phyloP scores from a whole-genome alignment of 2,329 filamentous ascomycete species.

The Aspergillus hortae region DNA sequence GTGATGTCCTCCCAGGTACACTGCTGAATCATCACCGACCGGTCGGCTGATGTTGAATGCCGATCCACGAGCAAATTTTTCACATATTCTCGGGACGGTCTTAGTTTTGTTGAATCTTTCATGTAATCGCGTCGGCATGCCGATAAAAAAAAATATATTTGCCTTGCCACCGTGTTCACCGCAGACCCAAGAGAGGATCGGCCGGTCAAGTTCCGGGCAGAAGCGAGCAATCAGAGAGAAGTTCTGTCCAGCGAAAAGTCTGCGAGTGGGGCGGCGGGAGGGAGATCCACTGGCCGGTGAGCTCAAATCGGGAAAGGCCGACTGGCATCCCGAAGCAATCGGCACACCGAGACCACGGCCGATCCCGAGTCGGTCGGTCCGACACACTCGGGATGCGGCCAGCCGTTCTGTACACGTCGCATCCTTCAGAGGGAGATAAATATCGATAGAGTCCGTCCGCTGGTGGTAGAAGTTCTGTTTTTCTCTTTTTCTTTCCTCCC shows the following conservation, averaged over 20 bases:
- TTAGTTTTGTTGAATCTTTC: no score
- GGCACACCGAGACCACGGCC: constrained; percentile 1
- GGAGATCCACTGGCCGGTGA: constrained; percentile 9
- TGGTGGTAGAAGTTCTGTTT: neutral
- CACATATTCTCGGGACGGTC: no score
- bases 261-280: constrained; percentile 1
- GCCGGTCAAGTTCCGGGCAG: constrained; percentile 8
- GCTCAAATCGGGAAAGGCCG: constrained; percentile 9
- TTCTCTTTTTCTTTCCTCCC: neutral
- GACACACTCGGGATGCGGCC: neutral
- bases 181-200: constrained; percentile 6
- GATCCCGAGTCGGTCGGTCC: constrained; percentile 1
- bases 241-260: neutral
- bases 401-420: no score
- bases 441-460: neutral
- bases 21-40: no score
- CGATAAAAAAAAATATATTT: neutral
- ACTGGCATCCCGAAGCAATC: neutral
- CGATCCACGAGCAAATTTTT: no score
- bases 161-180: constrained; percentile 4
- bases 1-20: no score
- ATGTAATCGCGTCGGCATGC: no score
- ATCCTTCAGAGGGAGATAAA: neutral
- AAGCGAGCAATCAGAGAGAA: neutral
- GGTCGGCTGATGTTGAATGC: no score